These are phyloP conservation scores for Mycena vulgaris DNA, from an alignment of 768 basidiomycete genomes.

Conservation along the genomic window DNA sequence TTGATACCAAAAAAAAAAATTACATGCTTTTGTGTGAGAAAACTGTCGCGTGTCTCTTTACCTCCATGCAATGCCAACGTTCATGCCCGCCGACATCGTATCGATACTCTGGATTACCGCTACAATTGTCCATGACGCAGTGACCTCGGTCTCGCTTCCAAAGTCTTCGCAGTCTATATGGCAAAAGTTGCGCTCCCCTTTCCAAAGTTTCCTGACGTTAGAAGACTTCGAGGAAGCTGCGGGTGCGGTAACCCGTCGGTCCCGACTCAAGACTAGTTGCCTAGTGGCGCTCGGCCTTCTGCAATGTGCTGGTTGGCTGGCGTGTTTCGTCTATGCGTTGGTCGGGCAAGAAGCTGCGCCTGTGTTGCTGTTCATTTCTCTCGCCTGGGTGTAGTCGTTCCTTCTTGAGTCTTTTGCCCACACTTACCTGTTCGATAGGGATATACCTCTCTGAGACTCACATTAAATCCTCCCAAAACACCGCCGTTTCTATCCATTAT, in stretches of 20 bases:
- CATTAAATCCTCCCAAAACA: constrained; percentile 60
- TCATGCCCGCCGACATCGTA: constrained; percentile 12
- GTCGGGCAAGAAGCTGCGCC: constrained; percentile 41
- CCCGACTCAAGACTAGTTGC: constrained; percentile 48
- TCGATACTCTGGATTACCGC: constrained; percentile 43
- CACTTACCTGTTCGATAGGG: constrained; percentile 48
- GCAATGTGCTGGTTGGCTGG: constrained; percentile 61
- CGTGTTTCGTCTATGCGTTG: constrained; percentile 55
- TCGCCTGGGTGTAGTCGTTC: constrained; percentile 67
- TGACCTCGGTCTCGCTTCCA: constrained; percentile 44
- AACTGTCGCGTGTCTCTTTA: constrained; percentile 1
- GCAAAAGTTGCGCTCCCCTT: constrained; percentile 55
- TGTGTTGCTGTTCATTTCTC: constrained; percentile 50
- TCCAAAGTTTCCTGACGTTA: constrained; percentile 66
- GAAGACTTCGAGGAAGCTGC: constrained; percentile 65
- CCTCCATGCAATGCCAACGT: too few species aligned
- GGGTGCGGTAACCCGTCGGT: constrained; percentile 44
- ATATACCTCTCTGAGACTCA: constrained; percentile 59
- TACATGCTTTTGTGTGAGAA: not conserved
- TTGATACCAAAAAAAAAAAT: too few species aligned
- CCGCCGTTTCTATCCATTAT: constrained; percentile 67
- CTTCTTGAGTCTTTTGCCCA: constrained; percentile 13
- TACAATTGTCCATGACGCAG: constrained; percentile 50
- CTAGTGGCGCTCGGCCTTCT: constrained; percentile 57
- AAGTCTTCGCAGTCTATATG: constrained; percentile 43